These are phyloP conservation scores for Astragalus glycyphyllos DNA, from an alignment of 306 rosid species.

Conservation along the genomic window DNA sequence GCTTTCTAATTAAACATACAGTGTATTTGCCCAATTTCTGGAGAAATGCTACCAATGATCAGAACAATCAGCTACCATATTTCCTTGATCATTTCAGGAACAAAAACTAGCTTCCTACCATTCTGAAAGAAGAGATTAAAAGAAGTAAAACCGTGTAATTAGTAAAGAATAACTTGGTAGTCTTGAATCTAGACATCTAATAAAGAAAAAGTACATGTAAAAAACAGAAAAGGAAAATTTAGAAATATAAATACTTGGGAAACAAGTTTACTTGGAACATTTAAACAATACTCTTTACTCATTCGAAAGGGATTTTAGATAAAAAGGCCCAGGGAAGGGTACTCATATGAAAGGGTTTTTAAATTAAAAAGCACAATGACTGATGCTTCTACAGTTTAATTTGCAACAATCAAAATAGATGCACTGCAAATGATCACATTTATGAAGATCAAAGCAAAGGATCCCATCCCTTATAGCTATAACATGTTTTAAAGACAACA, in stretches of 20 bases:
- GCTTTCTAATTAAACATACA: too few relatives aligned
- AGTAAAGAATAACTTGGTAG: too few relatives aligned
- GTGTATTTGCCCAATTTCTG: too few relatives aligned
- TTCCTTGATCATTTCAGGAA: too few relatives aligned
- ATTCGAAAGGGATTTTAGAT: constrained; percentile 29
- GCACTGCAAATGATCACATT: constrained; percentile 30
- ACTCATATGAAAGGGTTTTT: constrained; percentile 31
- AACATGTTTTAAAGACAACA: constrained; percentile 14
- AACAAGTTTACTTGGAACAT: constrained; percentile 7
- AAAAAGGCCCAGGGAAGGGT: not conserved
- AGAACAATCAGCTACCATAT: too few relatives aligned
- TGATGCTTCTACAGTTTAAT: constrained; percentile 18
- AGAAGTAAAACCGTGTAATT: too few relatives aligned
- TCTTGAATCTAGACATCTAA: too few relatives aligned
- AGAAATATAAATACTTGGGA: constrained; percentile 5
- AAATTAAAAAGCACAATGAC: constrained; percentile 7
- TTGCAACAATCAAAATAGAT: constrained; percentile 19
- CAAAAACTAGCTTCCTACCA: too few relatives aligned
- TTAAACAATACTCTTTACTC: constrained; percentile 29
- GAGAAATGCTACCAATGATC: too few relatives aligned
- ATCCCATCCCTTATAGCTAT: not conserved
- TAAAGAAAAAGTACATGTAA: too few relatives aligned
- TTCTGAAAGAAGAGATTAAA: too few relatives aligned
- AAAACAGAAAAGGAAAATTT: too few relatives aligned
- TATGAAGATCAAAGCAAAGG: constrained; percentile 2